Evolutionary conservation across 306 rosid species (phyloP), one percentile per base, ranked within the genome.

Genomic region (Adenanthera pavonina): DNA sequence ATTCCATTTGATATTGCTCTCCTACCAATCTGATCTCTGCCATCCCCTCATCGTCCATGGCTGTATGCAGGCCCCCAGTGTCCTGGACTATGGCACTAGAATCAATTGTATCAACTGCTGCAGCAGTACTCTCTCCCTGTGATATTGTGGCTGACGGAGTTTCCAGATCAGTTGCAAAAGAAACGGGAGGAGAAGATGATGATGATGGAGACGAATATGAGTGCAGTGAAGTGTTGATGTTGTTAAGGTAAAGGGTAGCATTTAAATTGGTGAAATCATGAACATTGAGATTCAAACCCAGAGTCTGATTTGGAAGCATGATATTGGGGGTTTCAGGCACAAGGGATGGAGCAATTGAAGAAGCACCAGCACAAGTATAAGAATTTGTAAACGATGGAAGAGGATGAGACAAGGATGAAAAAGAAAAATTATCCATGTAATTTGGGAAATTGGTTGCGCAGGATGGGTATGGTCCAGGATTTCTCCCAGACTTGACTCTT

Each of bases 11-110:
- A 81, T 91, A 89, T 69, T 84, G 90, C 53, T 93, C 94, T 25
- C 93, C 95, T 4, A 95, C 53, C 47, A 88, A 87, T 72, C 87
- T 85, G 61, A 91, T 90, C 87, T 95, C 92, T 40, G 88, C 94
- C 88, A 91, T 90, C 76, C 84, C 93, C 69, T 89, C 92, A 47
- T 93, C 97, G 40, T 91, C 97, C 88, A 95, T 85, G 11, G 93
- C 80, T 76, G 83, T 88, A 78, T 90, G 97, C 64, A 81, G 69
- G 36, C 77, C 82, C 19, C 76, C 86, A 16, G 41, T 70, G 7
- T 65, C 80, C 20, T 77, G 81, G 16, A 64, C 48, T 80, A 81
- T 59, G 35, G 77, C 76, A 49, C 74, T 74, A 46, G 84, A 78
- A 69, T 80, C 80, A 19, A 67, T 35, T 6, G 41, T 53, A 25